Percentiles rank a stretch among this genome's conserved stretches.
Conservation (phyloP, 805 yeast species). For the Saccharomycopsis sp. region DNA sequence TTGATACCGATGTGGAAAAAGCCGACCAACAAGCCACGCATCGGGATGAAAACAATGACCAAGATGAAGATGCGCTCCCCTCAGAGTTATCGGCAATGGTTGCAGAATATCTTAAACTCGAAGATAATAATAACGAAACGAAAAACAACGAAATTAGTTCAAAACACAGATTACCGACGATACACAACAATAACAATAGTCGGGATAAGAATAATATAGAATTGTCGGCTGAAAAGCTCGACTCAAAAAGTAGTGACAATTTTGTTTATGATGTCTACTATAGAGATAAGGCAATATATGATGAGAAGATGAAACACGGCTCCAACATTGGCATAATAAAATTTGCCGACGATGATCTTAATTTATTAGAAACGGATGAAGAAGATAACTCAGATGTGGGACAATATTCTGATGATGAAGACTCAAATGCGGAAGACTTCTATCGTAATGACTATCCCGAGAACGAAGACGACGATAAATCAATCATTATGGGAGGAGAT, state of each 20-base stretch:
- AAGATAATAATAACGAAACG: slow-evolving; percentile 21
- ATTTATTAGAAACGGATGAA: slow-evolving; percentile 29
- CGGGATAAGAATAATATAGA: slow-evolving; percentile 2
- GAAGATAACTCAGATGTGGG: slow-evolving; percentile 35
- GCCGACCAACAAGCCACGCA: slow-evolving; percentile 26
- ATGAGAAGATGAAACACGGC: slow-evolving; percentile 26
- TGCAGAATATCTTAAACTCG: slow-evolving; percentile 45
- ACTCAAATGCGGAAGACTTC: slow-evolving; percentile 85
- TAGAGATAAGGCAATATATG: slow-evolving; percentile 57
- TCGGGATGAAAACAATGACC: slow-evolving; percentile 14
- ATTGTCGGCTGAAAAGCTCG: slow-evolving; percentile 19
- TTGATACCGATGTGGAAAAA: slow-evolving; percentile 23
- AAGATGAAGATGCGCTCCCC: slow-evolving; percentile 37
- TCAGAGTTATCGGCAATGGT: slow-evolving; percentile 73
- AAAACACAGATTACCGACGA: not conserved
- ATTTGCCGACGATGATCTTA: slow-evolving; percentile 34
- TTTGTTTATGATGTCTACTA: slow-evolving; percentile 83
- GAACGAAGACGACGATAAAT: slow-evolving; percentile 68
- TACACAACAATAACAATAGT: not conserved
- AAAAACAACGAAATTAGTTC: not conserved
- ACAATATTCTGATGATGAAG: slow-evolving; percentile 62
- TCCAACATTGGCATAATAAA: slow-evolving; percentile 27
- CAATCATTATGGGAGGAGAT: slow-evolving; percentile 28
- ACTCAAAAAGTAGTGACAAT: slow-evolving; percentile 47
- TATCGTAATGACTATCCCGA: slow-evolving; percentile 93